phyloP scores from a whole-genome alignment of 1,284 basidiomycete genomes.

The Rhodotorula mucilaginosa region DNA sequence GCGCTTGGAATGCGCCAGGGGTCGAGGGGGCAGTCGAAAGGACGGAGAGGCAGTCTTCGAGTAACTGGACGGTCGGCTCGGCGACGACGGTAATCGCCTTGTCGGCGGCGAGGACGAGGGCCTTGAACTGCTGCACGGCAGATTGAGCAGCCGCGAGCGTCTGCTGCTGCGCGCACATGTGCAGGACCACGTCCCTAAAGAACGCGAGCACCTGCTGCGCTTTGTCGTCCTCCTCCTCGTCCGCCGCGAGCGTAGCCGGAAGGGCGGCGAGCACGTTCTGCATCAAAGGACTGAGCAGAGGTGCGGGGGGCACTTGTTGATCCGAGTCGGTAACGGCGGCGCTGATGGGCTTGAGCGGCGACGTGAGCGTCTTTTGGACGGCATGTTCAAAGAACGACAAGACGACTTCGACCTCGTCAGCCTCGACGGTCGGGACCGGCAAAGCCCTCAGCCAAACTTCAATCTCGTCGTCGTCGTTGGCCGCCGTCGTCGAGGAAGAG shows the following conservation, averaged over 20 bases:
- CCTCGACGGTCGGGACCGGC: slow-evolving; percentile 10
- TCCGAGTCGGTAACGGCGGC: neutral
- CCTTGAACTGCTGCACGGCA: neutral
- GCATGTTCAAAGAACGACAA: slow-evolving; percentile 33
- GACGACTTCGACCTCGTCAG: neutral
- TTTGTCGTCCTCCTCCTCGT: neutral
- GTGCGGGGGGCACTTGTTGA: neutral
- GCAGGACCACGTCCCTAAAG: slow-evolving; percentile 11
- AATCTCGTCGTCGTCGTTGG: slow-evolving; percentile 8
- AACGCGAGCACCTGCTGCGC: slow-evolving; percentile 9
- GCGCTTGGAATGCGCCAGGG: neutral
- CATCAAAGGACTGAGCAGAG: slow-evolving; percentile 19
- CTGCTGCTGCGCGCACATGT: slow-evolving; percentile 5
- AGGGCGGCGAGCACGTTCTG: slow-evolving; percentile 10
- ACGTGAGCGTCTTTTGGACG: slow-evolving; percentile 33
- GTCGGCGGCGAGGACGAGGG: neutral
- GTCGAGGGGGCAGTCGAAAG: neutral
- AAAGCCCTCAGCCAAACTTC: slow-evolving; percentile 31
- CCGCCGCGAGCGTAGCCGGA: neutral
- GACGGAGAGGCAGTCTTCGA: slow-evolving; percentile 17
- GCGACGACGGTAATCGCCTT: neutral
- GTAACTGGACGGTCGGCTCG: neutral
- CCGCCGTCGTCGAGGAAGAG: too few species aligned
- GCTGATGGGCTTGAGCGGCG: slow-evolving; percentile 11
- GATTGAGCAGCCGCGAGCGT: neutral